Base-by-base conservation (phyloP, 306 rosid genomes). In the Dryas octopetala region DNA sequence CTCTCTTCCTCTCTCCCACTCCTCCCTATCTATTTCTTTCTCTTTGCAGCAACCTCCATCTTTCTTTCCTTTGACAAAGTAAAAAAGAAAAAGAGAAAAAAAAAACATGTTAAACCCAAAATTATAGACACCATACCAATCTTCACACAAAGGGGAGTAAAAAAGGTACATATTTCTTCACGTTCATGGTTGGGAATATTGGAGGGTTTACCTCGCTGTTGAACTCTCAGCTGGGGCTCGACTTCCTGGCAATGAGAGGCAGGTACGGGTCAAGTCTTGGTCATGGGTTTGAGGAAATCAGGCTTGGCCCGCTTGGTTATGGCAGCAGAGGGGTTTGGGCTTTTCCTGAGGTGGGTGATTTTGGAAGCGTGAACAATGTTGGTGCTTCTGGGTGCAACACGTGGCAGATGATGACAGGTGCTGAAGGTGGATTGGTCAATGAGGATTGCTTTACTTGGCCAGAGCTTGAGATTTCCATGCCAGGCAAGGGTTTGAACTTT, bases 401-500 rank as follows among this genome's bases (percentile, higher is more conserved):
- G 72, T 86, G 88, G 90, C 90, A 79, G 83, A 50, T 79, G 82
- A 40, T 79, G 75, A 59, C 17, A 5, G 76, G 74, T 28, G 68
- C 50, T 9, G 80, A 73, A 2, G 78, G 49, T 5, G 81, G 88
- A 60, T 38, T 70, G 60, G 70, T 47, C 0, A 79, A 73, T 5
- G 81, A 78, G 28, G 89, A 86, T 71, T 74, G 70, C 61, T 80
- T 76, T 45, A 64, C 62, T 5, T 83, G 83, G 82, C 84, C 90
- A 4, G 87, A 81, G 77, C 81, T 81, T 53, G 75, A 85, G 6
- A 78, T 73, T 78, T 83, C 87, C 66, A 75, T 53, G 73, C 74
- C 80, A 43, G 78, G 64, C 32, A 74, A 81, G 58, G 66, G 71
- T n/a, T n/a, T n/a, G n/a, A n/a, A n/a, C n/a, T 68, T 61, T 79